A percentile compares a stretch with the other conserved stretches of the same genome.
Evolutionary conservation across 108 stramenopile species (phyloP).

Genomic region (Chaetoceros tenuissimus): DNA sequence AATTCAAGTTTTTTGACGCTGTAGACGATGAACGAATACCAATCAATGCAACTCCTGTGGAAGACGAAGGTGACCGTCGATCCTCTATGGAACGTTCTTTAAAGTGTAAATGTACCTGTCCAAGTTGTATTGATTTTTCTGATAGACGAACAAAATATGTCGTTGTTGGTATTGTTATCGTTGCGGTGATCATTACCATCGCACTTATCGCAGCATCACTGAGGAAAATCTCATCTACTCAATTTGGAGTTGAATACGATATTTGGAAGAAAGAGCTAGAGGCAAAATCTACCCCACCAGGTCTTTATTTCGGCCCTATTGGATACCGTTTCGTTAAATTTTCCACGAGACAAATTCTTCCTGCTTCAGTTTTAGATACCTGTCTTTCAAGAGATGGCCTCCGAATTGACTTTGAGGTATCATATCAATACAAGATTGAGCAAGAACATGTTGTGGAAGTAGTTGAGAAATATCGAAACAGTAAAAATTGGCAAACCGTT

Average conservation of each 20-base stretch:
- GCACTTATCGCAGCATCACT: slow-evolving; percentile 20
- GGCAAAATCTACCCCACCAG: slow-evolving; percentile 23
- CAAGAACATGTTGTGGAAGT: slow-evolving; percentile 18
- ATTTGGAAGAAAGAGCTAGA: slow-evolving; percentile 27
- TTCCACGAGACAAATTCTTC: slow-evolving; percentile 36
- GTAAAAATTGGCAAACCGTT: slow-evolving; percentile 22
- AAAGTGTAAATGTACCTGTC: too few species aligned
- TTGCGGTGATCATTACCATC: slow-evolving; percentile 10
- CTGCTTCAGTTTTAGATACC: slow-evolving; percentile 17
- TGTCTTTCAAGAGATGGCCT: slow-evolving; percentile 43
- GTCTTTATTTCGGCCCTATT: slow-evolving; percentile 14
- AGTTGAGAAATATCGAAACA: slow-evolving; percentile 31
- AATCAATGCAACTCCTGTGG: too few species aligned
- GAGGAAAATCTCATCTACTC: slow-evolving; percentile 24
- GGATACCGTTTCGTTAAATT: slow-evolving; percentile 39
- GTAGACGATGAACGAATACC: too few species aligned
- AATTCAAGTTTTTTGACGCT: too few species aligned
- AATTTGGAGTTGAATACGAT: slow-evolving; percentile 35
- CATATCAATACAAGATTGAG: slow-evolving; percentile 45
- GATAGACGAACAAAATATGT: background rate
- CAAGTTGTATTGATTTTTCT: too few species aligned
- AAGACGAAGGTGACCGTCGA: too few species aligned
- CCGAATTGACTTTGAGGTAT: slow-evolving; percentile 21
- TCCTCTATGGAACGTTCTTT: too few species aligned
- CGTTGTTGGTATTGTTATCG: background rate